Conservation (phyloP, 179 eudicot species). For the Monotropa hypopitys region DNA sequence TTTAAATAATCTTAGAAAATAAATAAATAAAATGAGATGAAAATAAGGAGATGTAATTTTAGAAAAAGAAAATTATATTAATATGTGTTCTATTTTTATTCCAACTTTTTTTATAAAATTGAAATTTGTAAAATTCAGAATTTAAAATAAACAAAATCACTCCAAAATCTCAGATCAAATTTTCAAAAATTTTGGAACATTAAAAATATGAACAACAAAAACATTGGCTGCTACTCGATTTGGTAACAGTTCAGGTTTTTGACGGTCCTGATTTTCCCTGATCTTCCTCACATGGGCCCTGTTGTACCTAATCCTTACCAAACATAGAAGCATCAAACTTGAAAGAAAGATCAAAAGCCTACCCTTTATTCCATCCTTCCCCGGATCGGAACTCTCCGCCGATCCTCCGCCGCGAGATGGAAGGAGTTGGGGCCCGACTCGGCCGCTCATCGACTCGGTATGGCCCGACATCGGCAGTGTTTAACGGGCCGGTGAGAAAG, state of each 20-base stretch:
- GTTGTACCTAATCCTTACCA: conserved; percentile 2
- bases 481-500: conserved; percentile 67
- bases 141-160: too few species aligned
- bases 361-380: background rate
- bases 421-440: conserved; percentile 74
- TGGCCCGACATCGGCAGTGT: conserved; percentile 51
- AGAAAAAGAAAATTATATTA: too few species aligned
- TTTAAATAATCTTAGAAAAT: too few species aligned
- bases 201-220: background rate
- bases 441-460: conserved; percentile 84
- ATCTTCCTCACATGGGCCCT: background rate
- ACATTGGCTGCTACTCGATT: background rate
- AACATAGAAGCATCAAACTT: background rate
- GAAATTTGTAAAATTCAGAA: too few species aligned
- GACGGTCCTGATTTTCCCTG: background rate
- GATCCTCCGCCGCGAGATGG: conserved; percentile 36
- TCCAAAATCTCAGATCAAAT: too few species aligned
- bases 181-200: too few species aligned
- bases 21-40: too few species aligned
- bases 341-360: background rate
- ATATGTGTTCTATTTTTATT: too few species aligned
- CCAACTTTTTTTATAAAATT: too few species aligned
- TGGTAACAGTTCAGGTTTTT: background rate
- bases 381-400: conserved; percentile 12
- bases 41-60: too few species aligned